Base-by-base conservation (phyloP, 2,329 filamentous ascomycete genomes). In the Capronia americana region DNA sequence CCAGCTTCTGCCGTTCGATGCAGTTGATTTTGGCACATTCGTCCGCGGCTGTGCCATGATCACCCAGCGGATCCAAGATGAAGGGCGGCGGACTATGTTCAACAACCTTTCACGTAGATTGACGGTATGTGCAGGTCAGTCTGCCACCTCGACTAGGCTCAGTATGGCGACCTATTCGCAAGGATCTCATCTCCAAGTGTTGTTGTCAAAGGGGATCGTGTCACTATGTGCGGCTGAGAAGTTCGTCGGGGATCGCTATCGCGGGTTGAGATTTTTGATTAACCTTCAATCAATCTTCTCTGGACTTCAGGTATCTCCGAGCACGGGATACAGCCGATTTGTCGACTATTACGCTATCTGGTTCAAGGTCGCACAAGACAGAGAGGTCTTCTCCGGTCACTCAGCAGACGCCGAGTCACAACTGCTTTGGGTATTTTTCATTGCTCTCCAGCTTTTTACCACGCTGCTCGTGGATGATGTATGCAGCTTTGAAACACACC, bases 381-480 rank as follows among this genome's bases (percentile, higher is more conserved):
- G 78, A 30, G 82, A 83, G 57, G 73, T 77, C 32, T 72, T 74
- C 1, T 80, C 83, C 69, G 74, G 82, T 60, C 73, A 79, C 34
- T 74, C 79, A 0, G 70, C 71, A 26, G 82, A 83, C 57, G 70
- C 68, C 51, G 67, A 79, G 1, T 75, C 79, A 0, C 78, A 78
- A 23, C 76, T 82, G 3, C 71, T 83, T 4, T 75, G 83, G 11
- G 74, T 78, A 4, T 80, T 83, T 69, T 82, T 81, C 69, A 76
- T 83, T 20, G 76, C 79, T 1, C 70, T 82, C 0, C 79, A 83
- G 51, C 73, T 80, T 0, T 72, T 83, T 1, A 73, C 83, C 55
- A 74, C 74, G 4, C 78, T 79, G 0, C 77, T 82, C 30, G 51
- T 66, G 14, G 58, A 41, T 8, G 38, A 66, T 20, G 30, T 57